These are phyloP conservation scores for Nepenthes mirabilis DNA, from an alignment of 148 eudicot genomes.

Conservation along the genomic window DNA sequence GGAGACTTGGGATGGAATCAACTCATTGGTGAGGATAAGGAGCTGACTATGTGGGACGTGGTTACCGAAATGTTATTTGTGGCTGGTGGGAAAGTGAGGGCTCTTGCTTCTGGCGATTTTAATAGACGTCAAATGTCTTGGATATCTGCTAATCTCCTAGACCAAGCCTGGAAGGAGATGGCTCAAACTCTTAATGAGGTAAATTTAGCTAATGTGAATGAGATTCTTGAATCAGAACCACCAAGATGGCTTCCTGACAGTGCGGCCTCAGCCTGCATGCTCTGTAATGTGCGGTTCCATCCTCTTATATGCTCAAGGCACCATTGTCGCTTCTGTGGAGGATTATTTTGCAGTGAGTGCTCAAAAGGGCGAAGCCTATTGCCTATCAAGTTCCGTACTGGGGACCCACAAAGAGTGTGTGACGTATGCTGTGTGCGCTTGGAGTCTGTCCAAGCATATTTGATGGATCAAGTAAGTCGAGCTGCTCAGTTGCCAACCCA, in stretches of 20 bases:
- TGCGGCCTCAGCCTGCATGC: slow-evolving; percentile 59
- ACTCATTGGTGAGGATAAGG: slow-evolving; percentile 45
- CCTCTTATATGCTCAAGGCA: slow-evolving; percentile 66
- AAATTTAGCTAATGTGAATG: slow-evolving; percentile 30
- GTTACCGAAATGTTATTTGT: slow-evolving; percentile 43
- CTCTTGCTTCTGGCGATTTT: slow-evolving; percentile 44
- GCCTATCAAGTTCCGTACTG: slow-evolving; percentile 43
- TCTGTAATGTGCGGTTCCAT: slow-evolving; percentile 48
- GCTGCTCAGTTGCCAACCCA: slow-evolving; percentile 59
- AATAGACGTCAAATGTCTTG: slow-evolving; percentile 36
- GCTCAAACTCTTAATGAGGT: slow-evolving; percentile 65
- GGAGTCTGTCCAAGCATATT: slow-evolving; percentile 46
- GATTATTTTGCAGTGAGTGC: slow-evolving; percentile 51
- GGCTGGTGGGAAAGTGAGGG: slow-evolving; percentile 50
- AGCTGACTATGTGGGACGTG: slow-evolving; percentile 75
- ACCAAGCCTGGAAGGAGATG: slow-evolving; percentile 64
- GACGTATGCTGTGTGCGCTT: slow-evolving; percentile 61
- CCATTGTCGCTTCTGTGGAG: slow-evolving; percentile 71
- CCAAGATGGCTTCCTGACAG: slow-evolving; percentile 73
- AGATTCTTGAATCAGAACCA: slow-evolving; percentile 45
- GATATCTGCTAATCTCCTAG: slow-evolving; percentile 37
- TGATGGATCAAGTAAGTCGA: slow-evolving; percentile 66
- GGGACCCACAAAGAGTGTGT: slow-evolving; percentile 51
- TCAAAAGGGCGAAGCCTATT: slow-evolving; percentile 61
- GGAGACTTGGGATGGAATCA: slow-evolving; percentile 47